Conservation (phyloP, 352 stramenopile species). For the Peronosclerospora sorghi region DNA sequence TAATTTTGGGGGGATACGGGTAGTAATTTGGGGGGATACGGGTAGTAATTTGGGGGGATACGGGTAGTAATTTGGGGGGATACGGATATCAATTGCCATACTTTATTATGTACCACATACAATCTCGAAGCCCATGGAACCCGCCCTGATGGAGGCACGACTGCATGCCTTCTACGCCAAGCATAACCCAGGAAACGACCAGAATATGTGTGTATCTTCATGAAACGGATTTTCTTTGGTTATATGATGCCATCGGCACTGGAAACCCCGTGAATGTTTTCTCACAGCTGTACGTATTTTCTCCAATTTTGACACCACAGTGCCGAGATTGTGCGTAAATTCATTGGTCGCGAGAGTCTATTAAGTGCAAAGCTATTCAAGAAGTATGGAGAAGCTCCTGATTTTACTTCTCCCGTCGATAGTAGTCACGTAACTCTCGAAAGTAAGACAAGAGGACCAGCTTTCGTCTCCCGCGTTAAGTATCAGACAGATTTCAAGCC, state of each 20-base stretch:
- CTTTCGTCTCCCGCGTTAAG: slow-evolving; percentile 1
- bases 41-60: no score
- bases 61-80: no score
- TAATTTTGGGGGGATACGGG: no score
- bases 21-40: no score
- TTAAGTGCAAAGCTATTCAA: slow-evolving; percentile 63
- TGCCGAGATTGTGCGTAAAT: slow-evolving; percentile 64
- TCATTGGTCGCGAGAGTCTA: slow-evolving; percentile 41
- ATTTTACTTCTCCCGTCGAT: slow-evolving; percentile 10
- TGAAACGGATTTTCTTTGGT: neutral
- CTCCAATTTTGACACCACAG: slow-evolving; percentile 13
- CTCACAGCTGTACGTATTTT: neutral
- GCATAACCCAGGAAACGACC: slow-evolving; percentile 62
- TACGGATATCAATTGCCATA: no score
- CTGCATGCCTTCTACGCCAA: slow-evolving; percentile 63
- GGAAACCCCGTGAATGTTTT: neutral
- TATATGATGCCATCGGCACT: neutral
- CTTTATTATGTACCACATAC: no score
- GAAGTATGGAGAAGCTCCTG: slow-evolving; percentile 58
- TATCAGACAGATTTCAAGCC: slow-evolving; percentile 33
- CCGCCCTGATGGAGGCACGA: slow-evolving; percentile 28
- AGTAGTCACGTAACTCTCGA: neutral
- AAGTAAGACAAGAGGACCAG: neutral
- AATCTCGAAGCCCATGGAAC: no score
- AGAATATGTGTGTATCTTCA: slow-evolving; percentile 56